Evolutionary conservation across 495 filamentous ascomycete species (phyloP), one percentile per base, ranked within the genome.

Genomic region (Lophiostoma macrostomum): DNA sequence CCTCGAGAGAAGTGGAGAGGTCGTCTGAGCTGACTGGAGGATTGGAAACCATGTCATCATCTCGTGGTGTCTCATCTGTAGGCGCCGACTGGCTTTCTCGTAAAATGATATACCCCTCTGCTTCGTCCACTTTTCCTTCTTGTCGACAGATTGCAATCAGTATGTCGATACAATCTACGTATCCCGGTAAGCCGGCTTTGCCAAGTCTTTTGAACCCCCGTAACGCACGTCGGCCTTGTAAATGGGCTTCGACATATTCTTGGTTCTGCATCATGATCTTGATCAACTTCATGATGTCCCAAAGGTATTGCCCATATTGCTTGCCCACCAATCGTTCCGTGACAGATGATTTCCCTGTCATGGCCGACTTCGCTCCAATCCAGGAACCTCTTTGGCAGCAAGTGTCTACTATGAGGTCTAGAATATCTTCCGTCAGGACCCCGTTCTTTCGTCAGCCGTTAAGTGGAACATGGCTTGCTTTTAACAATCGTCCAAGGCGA

Each of bases 151-250:
- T 8, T 4, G 19, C 3, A 4, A 54, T 30, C 5, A 54, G 41
- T 8, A 54, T 28, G 3, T 3, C 3, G 40, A 54, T 23, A 22
- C 25, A 35, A 3, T 28, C 28, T 35, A 46, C 51, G 32, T 46
- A 36, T 4, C 40, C 51, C 14, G 16, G 7, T 8, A 11, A 18
- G 11, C 51, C 51, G 3, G 16, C 10, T 13, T 10, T 10, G 4
- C 51, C 30, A 28, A 54, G 40, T 23, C 39, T 54, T 22, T 46
- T 45, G 41, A 46, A 54, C 4, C 51, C 51, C 2, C 32, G 14
- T 4, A 54, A 32, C 3, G 30, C n/a, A 18, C 41, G 39, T 12
- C 51, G 25, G 18, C 11, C 51, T 13, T 54, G 41, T 2, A 54
- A 32, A 23, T 54, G 39, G 14, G 40, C 39, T 20, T 45, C 51